Evolutionary conservation across 176 grass and related monocot genomes (phyloP), one percentile per base, ranked within the genome.

Genomic region (Themeda triandra): DNA sequence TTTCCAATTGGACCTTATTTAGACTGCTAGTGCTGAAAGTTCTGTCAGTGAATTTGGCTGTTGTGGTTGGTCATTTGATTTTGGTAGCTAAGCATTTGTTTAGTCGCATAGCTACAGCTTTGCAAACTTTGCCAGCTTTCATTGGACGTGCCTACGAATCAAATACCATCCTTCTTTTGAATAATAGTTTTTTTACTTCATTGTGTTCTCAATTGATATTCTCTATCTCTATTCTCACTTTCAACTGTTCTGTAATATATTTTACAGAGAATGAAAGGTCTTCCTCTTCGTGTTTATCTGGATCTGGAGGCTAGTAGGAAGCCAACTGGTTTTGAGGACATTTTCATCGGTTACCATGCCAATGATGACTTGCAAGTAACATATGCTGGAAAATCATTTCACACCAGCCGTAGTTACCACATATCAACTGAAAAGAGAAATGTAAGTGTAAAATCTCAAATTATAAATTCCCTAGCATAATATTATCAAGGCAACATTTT

Each of bases 281-380:
- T 94, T 70, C 95, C 95, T 21, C 92, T 94, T 75, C 90, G 92
- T 66, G 90, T 87, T 66, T 97, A 94, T 83, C 44, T 97, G 66
- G 95, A 97, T 73, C 84, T 94, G 21, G 95, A 97, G 84, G 95
- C 95, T 40, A 79, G 66, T 86, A 94, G 95, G 83, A 92, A 77
- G 67, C 86, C 77, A 78, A 86, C 92, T 82, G 91, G 92, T 66
- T 89, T 81, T 42, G 95, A 98, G 76, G 92, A 98, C 53, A 95
- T 98, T 76, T 97, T 97, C 86, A 83, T 97, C 39, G 92, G 95
- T 71, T 97, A 92, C 80, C 95, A 97, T 89, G 90, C 92, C 23
- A 82, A 80, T 39, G 95, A 97, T 89, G 90, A 94, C 82, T 82
- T 97, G 63, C 95, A 97, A 92, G 85, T 86, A 78, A 97, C 95